A percentile compares a stretch with the other conserved stretches of the same genome.
phyloP scores from a whole-genome alignment of 1,284 basidiomycete species.

The Mycosarcoma maydis region DNA sequence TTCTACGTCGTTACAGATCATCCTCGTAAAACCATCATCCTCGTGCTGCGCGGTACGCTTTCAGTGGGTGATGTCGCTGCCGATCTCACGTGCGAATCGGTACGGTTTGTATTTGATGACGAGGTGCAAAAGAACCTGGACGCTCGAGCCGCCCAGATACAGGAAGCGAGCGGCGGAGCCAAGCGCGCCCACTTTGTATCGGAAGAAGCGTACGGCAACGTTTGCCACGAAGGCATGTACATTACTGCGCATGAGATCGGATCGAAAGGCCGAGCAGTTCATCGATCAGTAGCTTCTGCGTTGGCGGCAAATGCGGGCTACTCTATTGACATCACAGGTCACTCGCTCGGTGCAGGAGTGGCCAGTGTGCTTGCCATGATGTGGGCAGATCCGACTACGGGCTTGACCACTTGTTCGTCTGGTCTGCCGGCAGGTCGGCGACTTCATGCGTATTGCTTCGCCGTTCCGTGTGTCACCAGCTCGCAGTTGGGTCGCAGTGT shows the following conservation, averaged over 20 bases:
- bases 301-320: slow-evolving; percentile 76
- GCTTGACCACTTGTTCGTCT: slow-evolving; percentile 36
- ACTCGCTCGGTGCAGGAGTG: slow-evolving; percentile 87
- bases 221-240: slow-evolving; percentile 75
- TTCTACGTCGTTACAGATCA: slow-evolving; percentile 64
- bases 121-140: slow-evolving; percentile 23
- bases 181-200: background rate
- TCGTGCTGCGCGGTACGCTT: slow-evolving; percentile 62
- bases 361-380: slow-evolving; percentile 80
- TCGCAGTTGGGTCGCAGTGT: slow-evolving; percentile 72
- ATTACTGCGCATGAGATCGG: slow-evolving; percentile 82
- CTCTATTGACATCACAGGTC: slow-evolving; percentile 73
- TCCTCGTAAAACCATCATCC: slow-evolving; percentile 48
- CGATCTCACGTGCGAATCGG: slow-evolving; percentile 64
- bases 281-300: slow-evolving; percentile 77
- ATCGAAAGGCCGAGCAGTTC: slow-evolving; percentile 78
- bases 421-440: slow-evolving; percentile 75
- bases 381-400: slow-evolving; percentile 75
- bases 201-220: slow-evolving; percentile 10
- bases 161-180: background rate
- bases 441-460: slow-evolving; percentile 81
- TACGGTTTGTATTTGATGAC: slow-evolving; percentile 30
- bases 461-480: slow-evolving; percentile 77
- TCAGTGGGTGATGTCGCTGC: slow-evolving; percentile 62
- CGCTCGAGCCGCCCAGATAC: background rate